Percentiles rank a stretch among this genome's conserved stretches.
These are phyloP conservation scores for Whalleya microplaca DNA, from an alignment of 2,329 filamentous ascomycete genomes.

Conservation along the genomic window DNA sequence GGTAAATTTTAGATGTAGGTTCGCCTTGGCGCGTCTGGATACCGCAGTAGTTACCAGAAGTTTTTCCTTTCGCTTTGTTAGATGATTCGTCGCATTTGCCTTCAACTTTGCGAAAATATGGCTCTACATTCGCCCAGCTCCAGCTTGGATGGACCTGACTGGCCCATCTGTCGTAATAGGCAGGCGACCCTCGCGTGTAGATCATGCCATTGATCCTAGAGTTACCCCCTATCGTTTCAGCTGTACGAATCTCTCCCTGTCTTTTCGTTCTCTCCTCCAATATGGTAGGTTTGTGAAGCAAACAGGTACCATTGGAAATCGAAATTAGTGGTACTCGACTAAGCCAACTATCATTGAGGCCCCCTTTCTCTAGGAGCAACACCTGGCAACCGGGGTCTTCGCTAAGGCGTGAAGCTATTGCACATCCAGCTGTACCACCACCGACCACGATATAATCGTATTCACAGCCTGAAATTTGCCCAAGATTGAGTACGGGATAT, in stretches of 20 bases:
- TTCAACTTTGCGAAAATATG: neutral
- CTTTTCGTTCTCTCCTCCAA: neutral
- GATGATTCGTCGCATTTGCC: too few species aligned
- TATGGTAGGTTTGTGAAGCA: neutral
- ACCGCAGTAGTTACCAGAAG: too few species aligned
- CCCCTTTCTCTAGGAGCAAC: slow-evolving; percentile 25
- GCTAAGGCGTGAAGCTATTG: slow-evolving; percentile 17
- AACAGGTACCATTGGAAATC: slow-evolving; percentile 1
- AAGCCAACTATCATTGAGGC: neutral
- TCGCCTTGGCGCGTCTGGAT: too few species aligned
- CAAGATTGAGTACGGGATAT: too few species aligned
- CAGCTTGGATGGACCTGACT: slow-evolving; percentile 6
- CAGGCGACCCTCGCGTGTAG: neutral
- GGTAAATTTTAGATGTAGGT: too few species aligned
- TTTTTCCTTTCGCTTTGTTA: too few species aligned
- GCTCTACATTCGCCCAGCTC: neutral
- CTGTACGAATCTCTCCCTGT: neutral
- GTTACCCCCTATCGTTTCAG: neutral
- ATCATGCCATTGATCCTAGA: neutral
- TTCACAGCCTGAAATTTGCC: too few species aligned
- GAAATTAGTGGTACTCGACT: neutral
- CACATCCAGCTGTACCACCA: slow-evolving; percentile 18
- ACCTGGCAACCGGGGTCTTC: slow-evolving; percentile 29
- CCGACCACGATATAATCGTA: slow-evolving; percentile 20
- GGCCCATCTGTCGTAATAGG: slow-evolving; percentile 22